Percentiles rank a stretch among this genome's conserved stretches.
These are phyloP conservation scores for Decorospora gaudefroyi DNA, from an alignment of 2,329 filamentous ascomycete species.

Conservation along the genomic window DNA sequence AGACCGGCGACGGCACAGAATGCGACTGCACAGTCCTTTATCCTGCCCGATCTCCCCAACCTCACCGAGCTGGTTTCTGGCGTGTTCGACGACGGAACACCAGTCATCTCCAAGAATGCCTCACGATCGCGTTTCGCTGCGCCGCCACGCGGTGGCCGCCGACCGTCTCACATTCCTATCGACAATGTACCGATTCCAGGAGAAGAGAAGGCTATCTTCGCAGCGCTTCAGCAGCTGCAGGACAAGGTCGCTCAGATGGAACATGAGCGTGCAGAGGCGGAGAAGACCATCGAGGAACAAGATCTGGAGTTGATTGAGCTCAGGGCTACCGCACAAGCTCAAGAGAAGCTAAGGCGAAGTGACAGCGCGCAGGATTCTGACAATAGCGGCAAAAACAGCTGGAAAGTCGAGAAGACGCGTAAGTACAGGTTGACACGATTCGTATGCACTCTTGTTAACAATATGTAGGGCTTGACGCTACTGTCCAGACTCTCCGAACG, in stretches of 20 bases:
- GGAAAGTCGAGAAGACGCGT: constrained; percentile 61
- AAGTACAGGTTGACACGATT: constrained; percentile 46
- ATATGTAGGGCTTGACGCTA: constrained; percentile 59
- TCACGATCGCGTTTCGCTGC: constrained; percentile 61
- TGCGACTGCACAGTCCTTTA: constrained; percentile 62
- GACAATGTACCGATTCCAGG: constrained; percentile 62
- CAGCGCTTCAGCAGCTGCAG: constrained; percentile 62
- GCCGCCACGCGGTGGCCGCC: constrained; percentile 40
- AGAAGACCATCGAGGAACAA: constrained; percentile 56
- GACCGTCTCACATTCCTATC: constrained; percentile 52
- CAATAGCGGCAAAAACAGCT: constrained; percentile 39
- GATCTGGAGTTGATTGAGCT: constrained; percentile 59
- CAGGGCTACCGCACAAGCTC: constrained; percentile 52
- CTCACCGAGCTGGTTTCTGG: constrained; percentile 65
- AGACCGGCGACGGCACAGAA: constrained; percentile 52
- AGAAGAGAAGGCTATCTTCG: constrained; percentile 66
- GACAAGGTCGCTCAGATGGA: constrained; percentile 63
- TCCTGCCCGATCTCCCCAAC: constrained; percentile 64
- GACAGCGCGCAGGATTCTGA: constrained; percentile 59
- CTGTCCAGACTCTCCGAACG: constrained; percentile 63
- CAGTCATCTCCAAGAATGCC: constrained; percentile 58
- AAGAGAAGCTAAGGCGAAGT: constrained; percentile 48
- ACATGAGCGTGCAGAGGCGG: constrained; percentile 57
- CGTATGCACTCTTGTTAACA: constrained; percentile 16
- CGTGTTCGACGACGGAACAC: constrained; percentile 61